Evolutionary conservation across 106 monocot species (phyloP).

Genomic region (Xerophyta viscosa): DNA sequence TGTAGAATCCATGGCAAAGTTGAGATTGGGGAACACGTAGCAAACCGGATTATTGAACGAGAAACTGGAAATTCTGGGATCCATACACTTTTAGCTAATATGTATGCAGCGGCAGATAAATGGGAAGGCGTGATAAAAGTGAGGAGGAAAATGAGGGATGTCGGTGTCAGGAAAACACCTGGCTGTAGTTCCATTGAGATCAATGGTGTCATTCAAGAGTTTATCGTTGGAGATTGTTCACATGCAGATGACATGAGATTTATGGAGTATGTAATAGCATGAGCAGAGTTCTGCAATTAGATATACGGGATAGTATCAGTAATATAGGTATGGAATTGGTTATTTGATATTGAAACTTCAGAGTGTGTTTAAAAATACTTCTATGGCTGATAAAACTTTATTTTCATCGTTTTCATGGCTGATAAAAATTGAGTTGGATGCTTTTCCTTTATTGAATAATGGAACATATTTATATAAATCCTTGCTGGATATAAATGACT

Average conservation of each 20-base stretch:
- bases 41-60: slow-evolving; percentile 3
- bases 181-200: slow-evolving; percentile 50
- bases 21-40: slow-evolving; percentile 14
- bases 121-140: slow-evolving; percentile 33
- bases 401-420: too few species aligned
- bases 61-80: slow-evolving; percentile 17
- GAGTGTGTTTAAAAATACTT: too few species aligned
- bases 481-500: too few species aligned
- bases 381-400: too few species aligned
- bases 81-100: slow-evolving; percentile 25
- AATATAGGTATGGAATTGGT: neutral
- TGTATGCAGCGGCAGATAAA: slow-evolving; percentile 30
- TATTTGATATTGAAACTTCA: neutral
- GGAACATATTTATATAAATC: too few species aligned
- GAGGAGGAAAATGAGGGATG: slow-evolving; percentile 27
- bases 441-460: too few species aligned
- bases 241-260: slow-evolving; percentile 13
- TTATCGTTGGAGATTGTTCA: slow-evolving; percentile 27
- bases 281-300: slow-evolving; percentile 10
- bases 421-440: too few species aligned
- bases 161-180: slow-evolving; percentile 33
- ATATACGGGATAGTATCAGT: neutral
- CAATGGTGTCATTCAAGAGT: slow-evolving; percentile 26
- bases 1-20: slow-evolving; percentile 42
- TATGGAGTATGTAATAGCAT: slow-evolving; percentile 8